phyloP scores from a whole-genome alignment of 176 grass and related monocot genomes.

The sorghum (Sorghum bicolor) region Sorghum_bicolor_NCBIv3 NC_012874.2:51802501-51803000 shows the following conservation, averaged over 20 bases:
- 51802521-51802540: too few relatives aligned
- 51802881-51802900: background rate
- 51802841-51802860: background rate
- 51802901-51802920: background rate
- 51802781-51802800: background rate
- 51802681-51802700: background rate
- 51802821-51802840: background rate
- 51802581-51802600: background rate
- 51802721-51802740: background rate
- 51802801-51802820: background rate
- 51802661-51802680: background rate
- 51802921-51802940: background rate
- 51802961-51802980: background rate
- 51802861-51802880: too few relatives aligned
- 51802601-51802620: background rate
- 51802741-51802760: background rate
- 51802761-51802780: background rate
- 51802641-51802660: background rate
- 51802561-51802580: background rate
- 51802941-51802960: background rate
- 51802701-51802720: background rate
- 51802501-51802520: too few relatives aligned
- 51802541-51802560: too few relatives aligned
- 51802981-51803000: background rate
- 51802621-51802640: background rate